Conservation (phyloP, 106 monocot genomes). For the Gastrodia elata region DNA sequence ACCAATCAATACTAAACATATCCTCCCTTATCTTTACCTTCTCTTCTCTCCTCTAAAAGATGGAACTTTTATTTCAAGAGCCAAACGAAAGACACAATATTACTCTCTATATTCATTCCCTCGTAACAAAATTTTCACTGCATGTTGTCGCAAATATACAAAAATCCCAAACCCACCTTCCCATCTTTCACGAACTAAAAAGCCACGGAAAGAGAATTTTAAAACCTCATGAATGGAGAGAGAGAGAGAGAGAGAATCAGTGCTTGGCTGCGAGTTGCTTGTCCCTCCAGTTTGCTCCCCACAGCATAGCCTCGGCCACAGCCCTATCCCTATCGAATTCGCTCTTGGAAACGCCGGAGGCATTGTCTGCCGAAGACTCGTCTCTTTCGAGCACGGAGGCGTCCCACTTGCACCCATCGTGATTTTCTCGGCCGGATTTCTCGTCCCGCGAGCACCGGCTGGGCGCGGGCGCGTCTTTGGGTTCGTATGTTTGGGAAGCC, state of each 20-base stretch:
- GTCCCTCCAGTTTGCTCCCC: slow-evolving; percentile 77
- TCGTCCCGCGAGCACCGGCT: slow-evolving; percentile 7
- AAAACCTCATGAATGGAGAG: no score
- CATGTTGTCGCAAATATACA: no score
- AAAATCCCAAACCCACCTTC: no score
- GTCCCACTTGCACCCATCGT: slow-evolving; percentile 11
- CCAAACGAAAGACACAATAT: no score
- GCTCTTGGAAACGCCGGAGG: slow-evolving; percentile 10
- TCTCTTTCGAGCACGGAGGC: slow-evolving; percentile 17
- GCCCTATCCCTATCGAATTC: slow-evolving; percentile 50
- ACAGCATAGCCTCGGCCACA: slow-evolving; percentile 76
- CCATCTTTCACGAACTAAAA: not conserved
- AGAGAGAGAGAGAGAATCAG: no score
- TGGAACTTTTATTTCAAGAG: no score
- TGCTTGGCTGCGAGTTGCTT: slow-evolving; percentile 17
- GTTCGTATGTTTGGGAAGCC: slow-evolving; percentile 53
- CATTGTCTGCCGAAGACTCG: slow-evolving; percentile 23
- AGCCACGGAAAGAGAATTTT: not conserved
- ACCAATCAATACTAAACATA: no score
- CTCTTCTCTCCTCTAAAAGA: no score
- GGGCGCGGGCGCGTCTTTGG: slow-evolving; percentile 2
- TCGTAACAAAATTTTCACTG: no score
- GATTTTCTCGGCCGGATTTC: slow-evolving; percentile 1
- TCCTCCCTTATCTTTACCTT: no score
- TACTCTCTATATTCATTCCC: no score